Evolutionary conservation across 257 asterid species (phyloP).

Genomic region (Salvia splendens): DNA sequence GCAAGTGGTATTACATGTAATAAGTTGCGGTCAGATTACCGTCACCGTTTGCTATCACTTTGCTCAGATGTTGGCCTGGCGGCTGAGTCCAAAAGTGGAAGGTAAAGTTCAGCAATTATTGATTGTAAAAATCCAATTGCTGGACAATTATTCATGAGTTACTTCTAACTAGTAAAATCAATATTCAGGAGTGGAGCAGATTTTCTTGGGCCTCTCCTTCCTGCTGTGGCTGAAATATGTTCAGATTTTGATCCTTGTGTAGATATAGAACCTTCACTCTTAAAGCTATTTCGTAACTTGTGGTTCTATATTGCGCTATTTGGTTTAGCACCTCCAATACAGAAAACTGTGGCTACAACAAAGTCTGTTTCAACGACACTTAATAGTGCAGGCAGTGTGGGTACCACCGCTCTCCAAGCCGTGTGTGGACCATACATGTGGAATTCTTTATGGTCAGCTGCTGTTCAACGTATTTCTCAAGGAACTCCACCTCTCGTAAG

Average conservation of each 20-base stretch:
- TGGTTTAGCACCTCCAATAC: slow-evolving; percentile 97
- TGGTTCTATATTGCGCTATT: slow-evolving; percentile 99
- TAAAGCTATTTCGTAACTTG: slow-evolving; percentile 94
- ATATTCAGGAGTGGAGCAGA: slow-evolving; percentile 95
- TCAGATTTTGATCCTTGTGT: slow-evolving; percentile 89
- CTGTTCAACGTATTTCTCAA: slow-evolving; percentile 94
- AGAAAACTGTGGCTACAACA: slow-evolving; percentile 49
- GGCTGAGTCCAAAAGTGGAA: slow-evolving; percentile 91
- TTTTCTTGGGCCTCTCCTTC: slow-evolving; percentile 97
- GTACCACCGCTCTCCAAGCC: slow-evolving; percentile 81
- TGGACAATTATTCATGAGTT: slow-evolving; percentile 27
- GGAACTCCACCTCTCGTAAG: slow-evolving; percentile 99
- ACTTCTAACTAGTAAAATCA: slow-evolving; percentile 40
- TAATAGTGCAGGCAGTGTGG: slow-evolving; percentile 75
- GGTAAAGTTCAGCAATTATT: slow-evolving; percentile 50
- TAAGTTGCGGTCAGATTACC: slow-evolving; percentile 90
- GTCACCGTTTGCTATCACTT: slow-evolving; percentile 91
- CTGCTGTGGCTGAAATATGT: slow-evolving; percentile 98
- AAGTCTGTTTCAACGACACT: slow-evolving; percentile 78
- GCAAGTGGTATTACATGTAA: slow-evolving; percentile 67
- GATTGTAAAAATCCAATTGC: slow-evolving; percentile 28
- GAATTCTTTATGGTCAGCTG: slow-evolving; percentile 82
- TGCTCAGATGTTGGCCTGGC: slow-evolving; percentile 99
- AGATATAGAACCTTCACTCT: slow-evolving; percentile 89
- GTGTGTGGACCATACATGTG: slow-evolving; percentile 96